These are phyloP conservation scores for Rosa persica DNA, from an alignment of 306 rosid genomes.

Conservation along the genomic window DNA sequence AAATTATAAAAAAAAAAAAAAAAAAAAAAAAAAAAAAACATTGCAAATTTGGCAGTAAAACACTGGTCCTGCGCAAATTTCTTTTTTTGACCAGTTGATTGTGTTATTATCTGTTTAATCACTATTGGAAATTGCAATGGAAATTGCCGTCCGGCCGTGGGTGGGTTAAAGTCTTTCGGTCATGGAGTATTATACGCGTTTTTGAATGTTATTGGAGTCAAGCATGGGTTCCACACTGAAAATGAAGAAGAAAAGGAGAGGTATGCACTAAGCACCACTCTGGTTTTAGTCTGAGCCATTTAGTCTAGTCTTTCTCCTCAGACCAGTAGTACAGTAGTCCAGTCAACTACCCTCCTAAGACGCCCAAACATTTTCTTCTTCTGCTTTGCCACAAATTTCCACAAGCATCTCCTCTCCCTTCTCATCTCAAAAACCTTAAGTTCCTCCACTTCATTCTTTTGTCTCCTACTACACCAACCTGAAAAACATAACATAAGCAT, in stretches of 20 bases:
- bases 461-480: slow-evolving; percentile 23
- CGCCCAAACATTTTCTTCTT: not conserved
- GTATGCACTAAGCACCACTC: not conserved
- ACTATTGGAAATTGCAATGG: not conserved
- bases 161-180: not conserved
- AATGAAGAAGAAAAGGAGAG: not conserved
- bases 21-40: too few species aligned
- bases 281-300: not conserved
- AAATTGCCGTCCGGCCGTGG: not conserved
- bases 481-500: not conserved
- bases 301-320: not conserved
- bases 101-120: too few species aligned
- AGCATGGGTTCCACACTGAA: slow-evolving; percentile 18
- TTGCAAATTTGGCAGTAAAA: too few species aligned
- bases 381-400: not conserved
- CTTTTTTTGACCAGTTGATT: too few species aligned
- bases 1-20: too few species aligned
- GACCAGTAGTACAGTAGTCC: not conserved
- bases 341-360: slow-evolving; percentile 39
- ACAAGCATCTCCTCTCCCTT: not conserved
- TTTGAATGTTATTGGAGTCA: slow-evolving; percentile 6
- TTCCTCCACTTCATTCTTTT: not conserved
- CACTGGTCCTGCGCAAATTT: too few species aligned
- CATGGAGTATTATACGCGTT: slow-evolving; percentile 11
- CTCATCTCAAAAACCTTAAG: not conserved